Conservation (phyloP, 192 early-diverging fungal species). For the Cladochytrium replicatum region DNA sequence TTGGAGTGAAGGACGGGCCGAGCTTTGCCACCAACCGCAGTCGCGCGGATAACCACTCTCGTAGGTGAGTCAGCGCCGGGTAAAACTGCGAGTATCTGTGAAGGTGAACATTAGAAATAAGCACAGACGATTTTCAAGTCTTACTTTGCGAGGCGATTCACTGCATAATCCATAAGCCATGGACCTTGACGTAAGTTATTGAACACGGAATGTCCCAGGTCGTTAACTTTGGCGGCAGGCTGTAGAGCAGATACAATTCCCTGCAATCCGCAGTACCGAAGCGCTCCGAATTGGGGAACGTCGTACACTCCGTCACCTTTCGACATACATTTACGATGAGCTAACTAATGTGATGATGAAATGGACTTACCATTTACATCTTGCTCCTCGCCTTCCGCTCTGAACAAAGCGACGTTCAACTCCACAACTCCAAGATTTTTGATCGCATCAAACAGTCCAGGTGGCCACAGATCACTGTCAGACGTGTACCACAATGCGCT, state of each 20-base stretch:
- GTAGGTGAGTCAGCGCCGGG: slow-evolving; percentile 31
- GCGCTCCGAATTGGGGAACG: slow-evolving; percentile 71
- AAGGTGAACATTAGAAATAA: slow-evolving; percentile 4
- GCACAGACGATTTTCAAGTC: slow-evolving; percentile 3
- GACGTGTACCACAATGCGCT: slow-evolving; percentile 22
- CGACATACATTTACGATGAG: slow-evolving; percentile 2
- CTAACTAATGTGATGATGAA: slow-evolving; percentile 7
- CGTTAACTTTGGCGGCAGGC: slow-evolving; percentile 73
- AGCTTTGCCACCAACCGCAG: slow-evolving; percentile 59
- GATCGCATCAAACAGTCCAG: slow-evolving; percentile 50
- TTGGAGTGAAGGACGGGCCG: slow-evolving; percentile 78
- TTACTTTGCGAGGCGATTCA: slow-evolving; percentile 59
- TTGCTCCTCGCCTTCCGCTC: slow-evolving; percentile 78
- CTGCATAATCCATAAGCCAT: slow-evolving; percentile 87
- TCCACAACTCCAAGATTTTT: slow-evolving; percentile 50
- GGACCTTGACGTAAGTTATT: slow-evolving; percentile 75
- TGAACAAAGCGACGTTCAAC: slow-evolving; percentile 80
- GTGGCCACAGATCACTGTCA: slow-evolving; percentile 25
- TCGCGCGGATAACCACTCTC: slow-evolving; percentile 70
- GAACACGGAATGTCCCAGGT: slow-evolving; percentile 89
- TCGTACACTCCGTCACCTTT: slow-evolving; percentile 74
- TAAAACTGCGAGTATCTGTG: slow-evolving; percentile 24
- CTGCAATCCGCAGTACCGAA: slow-evolving; percentile 87
- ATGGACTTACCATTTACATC: slow-evolving; percentile 53
- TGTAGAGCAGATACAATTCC: slow-evolving; percentile 77